These are phyloP conservation scores for Rosellinia necatrix DNA, from an alignment of 2,329 filamentous ascomycete genomes.

Conservation along the genomic window DNA sequence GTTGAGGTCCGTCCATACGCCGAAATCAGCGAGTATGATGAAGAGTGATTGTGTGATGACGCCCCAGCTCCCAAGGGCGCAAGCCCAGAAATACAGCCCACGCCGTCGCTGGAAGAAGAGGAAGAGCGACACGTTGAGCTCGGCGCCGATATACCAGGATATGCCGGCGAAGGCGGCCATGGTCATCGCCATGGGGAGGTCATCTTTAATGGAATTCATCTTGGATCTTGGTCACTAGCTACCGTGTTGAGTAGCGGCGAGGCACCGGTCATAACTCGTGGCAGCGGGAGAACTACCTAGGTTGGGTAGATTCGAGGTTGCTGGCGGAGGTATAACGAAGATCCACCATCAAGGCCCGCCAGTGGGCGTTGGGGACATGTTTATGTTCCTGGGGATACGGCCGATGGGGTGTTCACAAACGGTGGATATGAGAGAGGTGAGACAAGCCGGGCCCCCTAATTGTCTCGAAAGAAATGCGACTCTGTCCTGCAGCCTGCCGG, in stretches of 20 bases:
- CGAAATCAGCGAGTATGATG: conserved; percentile 41
- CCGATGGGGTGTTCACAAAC: conserved; percentile 1
- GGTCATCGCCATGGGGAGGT: conserved; percentile 37
- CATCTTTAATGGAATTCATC: conserved; percentile 22
- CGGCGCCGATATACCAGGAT: conserved; percentile 42
- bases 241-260: conserved; percentile 14
- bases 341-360: conserved; percentile 18
- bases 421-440: conserved; percentile 12
- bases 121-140: conserved; percentile 40
- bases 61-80: conserved; percentile 37
- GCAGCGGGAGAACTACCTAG: neutral
- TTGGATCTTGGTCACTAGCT: no score
- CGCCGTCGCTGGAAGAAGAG: conserved; percentile 39
- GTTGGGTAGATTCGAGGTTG: neutral
- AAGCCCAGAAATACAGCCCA: conserved; percentile 43
- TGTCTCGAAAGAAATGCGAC: conserved; percentile 20
- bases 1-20: conserved; percentile 34
- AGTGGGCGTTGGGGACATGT: conserved; percentile 21
- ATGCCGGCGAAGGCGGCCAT: conserved; percentile 45
- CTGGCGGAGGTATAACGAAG: conserved; percentile 6
- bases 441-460: conserved; percentile 2
- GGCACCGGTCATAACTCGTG: conserved; percentile 9
- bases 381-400: conserved; percentile 11
- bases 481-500: conserved; percentile 21
- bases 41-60: conserved; percentile 39